phyloP scores from a whole-genome alignment of 805 yeast species.

The Cyberlindnera galapagoensis region DNA sequence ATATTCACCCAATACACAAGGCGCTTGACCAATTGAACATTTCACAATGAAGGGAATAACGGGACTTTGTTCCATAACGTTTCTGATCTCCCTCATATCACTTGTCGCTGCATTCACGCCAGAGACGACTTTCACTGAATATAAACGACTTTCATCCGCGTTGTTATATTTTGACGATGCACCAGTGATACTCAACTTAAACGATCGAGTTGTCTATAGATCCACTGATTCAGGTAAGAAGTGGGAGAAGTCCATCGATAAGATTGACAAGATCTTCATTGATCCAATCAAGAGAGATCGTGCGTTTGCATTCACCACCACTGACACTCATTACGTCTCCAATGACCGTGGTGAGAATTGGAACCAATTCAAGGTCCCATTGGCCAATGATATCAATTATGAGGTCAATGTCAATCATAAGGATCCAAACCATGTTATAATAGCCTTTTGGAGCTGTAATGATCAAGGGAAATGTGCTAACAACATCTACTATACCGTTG shows the following conservation, averaged over 20 bases:
- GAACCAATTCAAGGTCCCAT: slow-evolving; percentile 27
- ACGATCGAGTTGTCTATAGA: slow-evolving; percentile 28
- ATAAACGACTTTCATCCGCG: slow-evolving; percentile 10
- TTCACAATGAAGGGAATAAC: too few species aligned
- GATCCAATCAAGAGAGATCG: slow-evolving; percentile 31
- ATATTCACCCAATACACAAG: too few species aligned
- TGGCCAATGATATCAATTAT: slow-evolving; percentile 16
- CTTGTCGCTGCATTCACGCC: slow-evolving; percentile 21
- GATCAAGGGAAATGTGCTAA: slow-evolving; percentile 26
- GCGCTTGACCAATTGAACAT: too few species aligned
- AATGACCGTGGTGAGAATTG: slow-evolving; percentile 37
- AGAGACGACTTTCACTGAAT: slow-evolving; percentile 10
- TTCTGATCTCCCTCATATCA: slow-evolving; percentile 2
- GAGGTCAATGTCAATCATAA: slow-evolving; percentile 32
- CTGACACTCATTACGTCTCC: slow-evolving; percentile 31
- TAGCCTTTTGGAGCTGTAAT: slow-evolving; percentile 26
- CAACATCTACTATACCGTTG: slow-evolving; percentile 35
- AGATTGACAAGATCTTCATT: slow-evolving; percentile 19
- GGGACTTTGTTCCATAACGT: too few species aligned
- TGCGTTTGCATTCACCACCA: slow-evolving; percentile 34
- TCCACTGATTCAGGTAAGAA: slow-evolving; percentile 43
- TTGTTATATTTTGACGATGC: slow-evolving; percentile 29
- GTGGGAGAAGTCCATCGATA: slow-evolving; percentile 35
- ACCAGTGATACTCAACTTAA: slow-evolving; percentile 18
- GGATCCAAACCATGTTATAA: slow-evolving; percentile 31